Percentiles rank a stretch among this genome's conserved stretches.
Evolutionary conservation across 768 basidiomycete genomes (phyloP).

Genomic region (Hysterangium stoloniferum): DNA sequence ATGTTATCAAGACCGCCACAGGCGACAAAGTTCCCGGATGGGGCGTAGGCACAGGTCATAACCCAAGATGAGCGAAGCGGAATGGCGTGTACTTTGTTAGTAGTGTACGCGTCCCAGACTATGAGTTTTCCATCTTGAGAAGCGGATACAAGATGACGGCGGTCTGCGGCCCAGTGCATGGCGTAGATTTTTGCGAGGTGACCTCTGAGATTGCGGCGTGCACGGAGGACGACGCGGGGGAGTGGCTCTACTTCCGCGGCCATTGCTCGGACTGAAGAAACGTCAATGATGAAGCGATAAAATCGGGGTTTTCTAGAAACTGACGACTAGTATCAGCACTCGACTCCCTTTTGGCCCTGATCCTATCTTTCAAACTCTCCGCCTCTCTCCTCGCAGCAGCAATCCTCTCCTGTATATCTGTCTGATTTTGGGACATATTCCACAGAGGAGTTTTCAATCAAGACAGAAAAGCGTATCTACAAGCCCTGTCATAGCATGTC

Average conservation of each 20-base stretch:
- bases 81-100: slow-evolving; percentile 99
- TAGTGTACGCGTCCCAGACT: slow-evolving; percentile 99
- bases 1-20: slow-evolving; percentile 99
- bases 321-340: slow-evolving; percentile 95
- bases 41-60: slow-evolving; percentile 99
- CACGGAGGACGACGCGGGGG: slow-evolving; percentile 95
- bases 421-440: slow-evolving; percentile 71
- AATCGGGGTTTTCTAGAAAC: slow-evolving; percentile 27
- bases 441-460: too few relatives aligned
- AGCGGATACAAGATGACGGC: slow-evolving; percentile 97
- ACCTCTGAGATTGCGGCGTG: slow-evolving; percentile 88
- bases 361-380: slow-evolving; percentile 97
- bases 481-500: too few relatives aligned
- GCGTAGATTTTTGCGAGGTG: slow-evolving; percentile 99
- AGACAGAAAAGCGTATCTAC: too few relatives aligned
- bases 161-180: slow-evolving; percentile 98
- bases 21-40: slow-evolving; percentile 94
- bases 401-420: slow-evolving; percentile 87
- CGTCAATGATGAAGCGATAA: slow-evolving; percentile 1
- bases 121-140: slow-evolving; percentile 99
- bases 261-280: slow-evolving; percentile 87
- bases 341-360: slow-evolving; percentile 90
- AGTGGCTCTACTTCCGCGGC: slow-evolving; percentile 93
- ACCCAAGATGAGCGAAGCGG: slow-evolving; percentile 98
- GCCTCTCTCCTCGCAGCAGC: slow-evolving; percentile 95